Base-by-base conservation (phyloP, 495 filamentous ascomycete genomes). In the Bacidia gigantensis region DNA sequence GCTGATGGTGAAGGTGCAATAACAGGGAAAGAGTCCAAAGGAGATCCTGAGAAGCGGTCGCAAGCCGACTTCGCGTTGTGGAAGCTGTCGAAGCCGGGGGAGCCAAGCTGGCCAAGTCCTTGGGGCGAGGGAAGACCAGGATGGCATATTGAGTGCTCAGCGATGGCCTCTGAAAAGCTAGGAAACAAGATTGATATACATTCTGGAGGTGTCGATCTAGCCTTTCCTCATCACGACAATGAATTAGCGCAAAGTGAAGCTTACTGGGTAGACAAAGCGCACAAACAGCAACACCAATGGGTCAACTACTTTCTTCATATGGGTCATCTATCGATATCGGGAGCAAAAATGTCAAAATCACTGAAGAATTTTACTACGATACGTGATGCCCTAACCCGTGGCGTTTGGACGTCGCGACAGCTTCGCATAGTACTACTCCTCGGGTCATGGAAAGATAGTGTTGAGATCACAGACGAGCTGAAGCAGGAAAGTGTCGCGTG, bases 341-440 rank as follows among this genome's bases (percentile, higher is more conserved):
- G 92, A 0, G 83, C 79, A 3, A 98, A 98, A 64, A 98, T 98
- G 92, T 86, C 81, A 45, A 96, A 97, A 67, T 84, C 78, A 3
- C 64, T 97, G 52, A 97, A 98, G 72, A 98, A 96, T 67, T 98
- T 96, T 65, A 87, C 85, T n/a, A 94, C 92, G 0, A 94, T 98
- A 54, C 77, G 84, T 9, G 84, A 92, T 58, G 88, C 89, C 0
- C 71, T 98, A 0, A 74, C 73, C 5, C 68, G 72, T 2, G 77
- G 78, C n/a, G 82, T 81, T 20, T 95, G 86, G 75, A 95, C 86
- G 0, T 69, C 92, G 0, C 77, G 92, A 38, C 77, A 77, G 22
- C 72, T 97, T 68, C 73, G 92, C 24, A 84, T 96, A 46, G 82
- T 92, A 9, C 95, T 98, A 69, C 64, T 98, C 26, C 76, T 94